Evolutionary conservation across 768 basidiomycete species (phyloP).

Genomic region (Pleurotus djamor): DNA sequence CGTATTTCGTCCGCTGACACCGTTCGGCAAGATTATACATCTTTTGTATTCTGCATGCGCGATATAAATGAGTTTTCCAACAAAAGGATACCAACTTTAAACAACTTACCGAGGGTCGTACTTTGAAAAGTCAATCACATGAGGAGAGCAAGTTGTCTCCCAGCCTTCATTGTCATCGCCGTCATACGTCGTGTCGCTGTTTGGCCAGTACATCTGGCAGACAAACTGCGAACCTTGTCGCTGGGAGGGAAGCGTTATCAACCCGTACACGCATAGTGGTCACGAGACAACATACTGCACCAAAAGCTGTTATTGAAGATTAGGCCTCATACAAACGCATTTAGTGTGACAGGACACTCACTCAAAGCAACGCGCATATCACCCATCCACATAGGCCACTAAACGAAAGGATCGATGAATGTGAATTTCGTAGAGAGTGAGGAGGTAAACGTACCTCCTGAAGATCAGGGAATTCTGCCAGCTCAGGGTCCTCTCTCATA

Average conservation of each 20-base stretch:
- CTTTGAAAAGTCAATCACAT: constrained; percentile 27
- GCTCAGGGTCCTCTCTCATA: constrained; percentile 36
- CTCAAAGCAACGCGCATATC: constrained; percentile 20
- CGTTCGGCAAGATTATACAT: constrained; percentile 28
- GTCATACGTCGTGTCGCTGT: constrained; percentile 17
- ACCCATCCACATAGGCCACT: constrained; percentile 33
- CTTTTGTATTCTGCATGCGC: constrained; percentile 27
- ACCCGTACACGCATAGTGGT: constrained; percentile 1
- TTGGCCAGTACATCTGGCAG: constrained; percentile 37
- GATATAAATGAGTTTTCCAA: too few species aligned
- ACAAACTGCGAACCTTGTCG: constrained; percentile 34
- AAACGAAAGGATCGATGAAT: neutral
- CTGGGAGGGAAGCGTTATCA: constrained; percentile 15
- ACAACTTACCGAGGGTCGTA: constrained; percentile 29
- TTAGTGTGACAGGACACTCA: constrained; percentile 9
- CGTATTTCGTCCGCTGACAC: constrained; percentile 33
- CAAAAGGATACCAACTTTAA: too few species aligned
- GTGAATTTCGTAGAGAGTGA: neutral
- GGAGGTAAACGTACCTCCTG: constrained; percentile 25
- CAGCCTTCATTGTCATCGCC: constrained; percentile 26
- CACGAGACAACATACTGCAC: neutral
- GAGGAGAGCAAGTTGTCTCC: constrained; percentile 27
- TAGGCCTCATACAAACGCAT: constrained; percentile 10
- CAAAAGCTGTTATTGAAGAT: constrained; percentile 26
- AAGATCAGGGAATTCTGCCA: constrained; percentile 24